Conservation (phyloP, 2,329 filamentous ascomycete genomes). For the Exserohilum turcica region DNA sequence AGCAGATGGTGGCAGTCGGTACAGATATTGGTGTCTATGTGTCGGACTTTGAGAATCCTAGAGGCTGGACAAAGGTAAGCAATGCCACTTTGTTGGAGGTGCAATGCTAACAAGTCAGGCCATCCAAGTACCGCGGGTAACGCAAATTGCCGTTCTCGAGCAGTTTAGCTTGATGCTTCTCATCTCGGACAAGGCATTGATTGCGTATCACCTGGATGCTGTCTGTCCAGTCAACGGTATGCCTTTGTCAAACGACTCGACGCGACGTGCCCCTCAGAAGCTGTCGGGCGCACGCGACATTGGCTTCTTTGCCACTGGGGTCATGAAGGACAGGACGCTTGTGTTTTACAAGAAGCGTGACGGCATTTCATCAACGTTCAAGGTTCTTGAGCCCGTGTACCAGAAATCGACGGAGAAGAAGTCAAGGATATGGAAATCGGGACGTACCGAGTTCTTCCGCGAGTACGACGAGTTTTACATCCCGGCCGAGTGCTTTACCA, state of each 20-base stretch:
- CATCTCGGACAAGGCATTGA: conserved; percentile 86
- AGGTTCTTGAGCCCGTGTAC: conserved; percentile 92
- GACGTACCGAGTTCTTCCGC: conserved; percentile 91
- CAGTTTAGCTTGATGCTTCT: conserved; percentile 93
- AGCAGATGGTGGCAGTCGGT: conserved; percentile 87
- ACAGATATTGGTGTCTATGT: conserved; percentile 95
- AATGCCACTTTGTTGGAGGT: background rate
- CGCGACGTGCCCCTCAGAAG: conserved; percentile 86
- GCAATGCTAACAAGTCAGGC: conserved; percentile 60
- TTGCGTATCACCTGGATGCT: conserved; percentile 91
- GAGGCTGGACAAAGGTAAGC: conserved; percentile 86
- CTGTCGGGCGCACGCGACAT: conserved; percentile 87
- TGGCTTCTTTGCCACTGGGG: conserved; percentile 92
- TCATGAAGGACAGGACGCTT: conserved; percentile 94
- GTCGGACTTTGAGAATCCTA: conserved; percentile 83
- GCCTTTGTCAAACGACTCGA: conserved; percentile 71
- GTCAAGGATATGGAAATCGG: conserved; percentile 69
- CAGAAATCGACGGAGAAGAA: conserved; percentile 90
- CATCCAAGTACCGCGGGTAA: conserved; percentile 76
- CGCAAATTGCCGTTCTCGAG: conserved; percentile 91
- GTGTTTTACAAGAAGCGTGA: conserved; percentile 98
- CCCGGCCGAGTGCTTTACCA: conserved; percentile 88
- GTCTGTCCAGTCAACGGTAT: conserved; percentile 64
- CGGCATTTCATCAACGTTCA: conserved; percentile 90
- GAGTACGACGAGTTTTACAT: conserved; percentile 99